Evolutionary conservation across 1,139 yeast genomes (phyloP), one percentile per base, ranked within the genome.

Genomic region (Petasospora rhodanensis): DNA sequence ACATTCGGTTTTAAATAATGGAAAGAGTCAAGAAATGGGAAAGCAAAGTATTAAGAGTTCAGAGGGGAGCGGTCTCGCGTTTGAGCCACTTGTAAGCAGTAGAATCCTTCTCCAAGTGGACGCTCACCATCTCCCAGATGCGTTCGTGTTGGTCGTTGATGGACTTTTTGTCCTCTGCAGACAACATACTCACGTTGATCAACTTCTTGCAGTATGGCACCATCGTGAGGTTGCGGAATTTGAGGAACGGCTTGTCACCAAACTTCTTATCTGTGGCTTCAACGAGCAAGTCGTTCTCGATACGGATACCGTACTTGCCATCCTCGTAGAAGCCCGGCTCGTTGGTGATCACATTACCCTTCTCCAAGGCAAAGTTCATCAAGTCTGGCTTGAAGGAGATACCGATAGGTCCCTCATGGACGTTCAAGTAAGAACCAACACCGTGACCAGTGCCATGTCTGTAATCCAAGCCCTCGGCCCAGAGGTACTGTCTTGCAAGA

Each of bases 381-480:
- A 59, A 44, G 18, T 47, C 48, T 14, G 58, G 62, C 46, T 83
- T 70, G 47, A 79, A 74, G 2, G 96, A 93, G 49, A 91, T 82
- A 8, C 97, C 96, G 39, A 89, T 78, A 11, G 98, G 98, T 4
- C 95, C 95, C 56, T 93, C 97, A 56, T 93, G 98, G 25, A 91
- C 98, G 54, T 91, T 91, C 45, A 93, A 72, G 55, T 68, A 91
- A 1, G 95, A 70, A 4, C 96, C 98, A 32, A 93, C 78, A n/a
- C 98, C 98, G 58, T 93, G 99, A 2, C 96, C 93, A 1, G 98
- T 93, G 18, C 98, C 97, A 58, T 93, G 99, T 35, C 82, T 77
- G 60, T 91, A 93, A 60, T 93, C 96, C 35, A 91, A 67, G 2
- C 96, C 96, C 33, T 76, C 60, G 24, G 70, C 62, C 98, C 98